These are phyloP conservation scores for Lizanozyma gosingica DNA, from an alignment of 1,139 yeast genomes.

Conservation along the genomic window DNA sequence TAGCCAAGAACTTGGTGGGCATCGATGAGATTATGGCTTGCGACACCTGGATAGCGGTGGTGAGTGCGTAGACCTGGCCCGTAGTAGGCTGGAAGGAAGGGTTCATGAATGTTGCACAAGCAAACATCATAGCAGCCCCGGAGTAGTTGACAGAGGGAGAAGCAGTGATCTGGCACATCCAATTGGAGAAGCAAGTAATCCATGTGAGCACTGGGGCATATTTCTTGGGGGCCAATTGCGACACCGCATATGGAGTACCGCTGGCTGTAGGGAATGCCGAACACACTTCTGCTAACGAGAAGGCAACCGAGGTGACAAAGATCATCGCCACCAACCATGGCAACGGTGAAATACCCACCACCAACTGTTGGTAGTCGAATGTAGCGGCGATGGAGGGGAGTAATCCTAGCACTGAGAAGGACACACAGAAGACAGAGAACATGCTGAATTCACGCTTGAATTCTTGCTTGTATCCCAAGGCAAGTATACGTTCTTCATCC, in stretches of 20 bases:
- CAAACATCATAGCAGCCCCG: conserved; percentile 53
- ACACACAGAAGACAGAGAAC: conserved; percentile 56
- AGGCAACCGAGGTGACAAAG: conserved; percentile 43
- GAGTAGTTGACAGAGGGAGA: conserved; percentile 61
- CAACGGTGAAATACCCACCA: conserved; percentile 43
- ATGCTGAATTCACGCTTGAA: conserved; percentile 60
- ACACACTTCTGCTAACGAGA: conserved; percentile 39
- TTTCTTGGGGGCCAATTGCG: conserved; percentile 45
- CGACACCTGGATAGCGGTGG: conserved; percentile 42
- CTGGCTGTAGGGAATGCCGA: conserved; percentile 40
- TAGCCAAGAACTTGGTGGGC: conserved; percentile 49
- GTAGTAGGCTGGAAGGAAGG: conserved; percentile 31
- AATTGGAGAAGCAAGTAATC: conserved; percentile 53
- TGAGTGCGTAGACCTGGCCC: conserved; percentile 43
- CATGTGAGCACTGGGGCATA: conserved; percentile 49
- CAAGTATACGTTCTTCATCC: conserved; percentile 51
- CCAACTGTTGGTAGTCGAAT: conserved; percentile 44
- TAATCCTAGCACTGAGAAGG: conserved; percentile 65
- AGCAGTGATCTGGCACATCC: conserved; percentile 46
- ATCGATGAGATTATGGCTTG: conserved; percentile 35
- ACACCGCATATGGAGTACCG: conserved; percentile 43
- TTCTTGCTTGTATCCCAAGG: conserved; percentile 68
- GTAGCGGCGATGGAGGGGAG: conserved; percentile 63
- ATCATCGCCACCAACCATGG: conserved; percentile 46
- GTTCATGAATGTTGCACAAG: conserved; percentile 12